Conservation (phyloP, 495 filamentous ascomycete species). For the Trichoderma orchidacearum region DNA sequence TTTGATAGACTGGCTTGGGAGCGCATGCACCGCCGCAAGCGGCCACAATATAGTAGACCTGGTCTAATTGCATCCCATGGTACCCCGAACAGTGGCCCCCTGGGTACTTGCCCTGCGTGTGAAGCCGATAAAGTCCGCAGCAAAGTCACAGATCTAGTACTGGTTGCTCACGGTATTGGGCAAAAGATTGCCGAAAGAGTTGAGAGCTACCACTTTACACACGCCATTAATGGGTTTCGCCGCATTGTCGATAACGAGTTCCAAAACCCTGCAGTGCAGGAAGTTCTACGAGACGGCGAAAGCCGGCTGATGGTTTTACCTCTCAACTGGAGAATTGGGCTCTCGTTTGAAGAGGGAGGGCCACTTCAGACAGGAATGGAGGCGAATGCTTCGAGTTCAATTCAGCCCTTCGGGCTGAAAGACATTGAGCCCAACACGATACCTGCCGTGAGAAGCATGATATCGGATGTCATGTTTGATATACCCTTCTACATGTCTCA, state of each 20-base stretch:
- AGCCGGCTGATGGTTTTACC: constrained; percentile 44
- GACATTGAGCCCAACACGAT: constrained; percentile 90
- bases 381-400: constrained; percentile 27
- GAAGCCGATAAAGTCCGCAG: constrained; percentile 48
- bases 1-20: constrained; percentile 72
- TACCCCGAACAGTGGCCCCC: constrained; percentile 12
- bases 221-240: constrained; percentile 85
- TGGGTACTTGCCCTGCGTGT: constrained; percentile 30
- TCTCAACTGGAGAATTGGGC: constrained; percentile 74
- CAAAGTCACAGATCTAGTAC: constrained; percentile 70
- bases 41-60: constrained; percentile 22
- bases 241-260: constrained; percentile 77
- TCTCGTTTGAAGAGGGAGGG: constrained; percentile 71
- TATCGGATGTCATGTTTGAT: constrained; percentile 95
- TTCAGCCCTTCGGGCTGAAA: constrained; percentile 61
- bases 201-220: constrained; percentile 93
- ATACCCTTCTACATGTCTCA: constrained; percentile 95
- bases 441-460: constrained; percentile 74
- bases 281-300: constrained; percentile 53
- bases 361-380: constrained; percentile 33
- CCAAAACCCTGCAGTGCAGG: constrained; percentile 54
- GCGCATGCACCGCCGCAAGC: constrained; percentile 43
- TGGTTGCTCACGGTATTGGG: constrained; percentile 91
- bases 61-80: constrained; percentile 11
- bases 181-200: constrained; percentile 94